Evolutionary conservation across 2,329 filamentous ascomycete species (phyloP), one percentile per base, ranked within the genome.

Genomic region (Aaosphaeria pasadenensis): DNA sequence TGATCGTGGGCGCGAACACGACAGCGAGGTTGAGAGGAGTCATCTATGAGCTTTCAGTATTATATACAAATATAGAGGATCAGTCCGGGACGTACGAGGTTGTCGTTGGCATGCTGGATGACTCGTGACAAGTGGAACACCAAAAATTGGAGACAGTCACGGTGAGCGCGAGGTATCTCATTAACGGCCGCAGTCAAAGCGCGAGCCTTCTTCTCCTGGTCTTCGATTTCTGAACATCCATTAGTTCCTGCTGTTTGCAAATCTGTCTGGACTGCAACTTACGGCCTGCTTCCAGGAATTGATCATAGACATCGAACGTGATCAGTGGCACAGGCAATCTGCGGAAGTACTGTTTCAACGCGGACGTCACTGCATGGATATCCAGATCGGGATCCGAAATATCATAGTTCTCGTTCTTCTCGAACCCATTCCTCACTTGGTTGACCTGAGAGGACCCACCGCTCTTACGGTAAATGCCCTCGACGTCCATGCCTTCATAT

Each of bases 381-480:
- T 99, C 94, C 46, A 97, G 80, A 57, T 90, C 88, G 1, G 90
- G 89, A 61, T 97, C 94, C 3, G 91, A 95, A 49, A 99, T 95
- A 66, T 97, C 92, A 66, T 85, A 94, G 63, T 92, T 89, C 55
- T 88, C 82, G 50, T 83, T 86, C 69, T 85, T 87, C 69, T 96
- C 91, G 67, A 99, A 97, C 9, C 91, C 91, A 57, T 91, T 88
- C 63, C 92, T 89, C 59, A 99, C 89, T 62, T 83, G 79, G 70
- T 95, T 95, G 66, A 96, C 88, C 69, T 95, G 90, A 6, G 89
- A 90, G 61, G 88, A 91, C 57, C 91, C 94, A 48, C 94, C 94
- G 44, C 91, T 96, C 78, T 99, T 99, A 63, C 94, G 86, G 74
- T 99, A 99, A 60, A 99, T 95, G 53, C 94, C 94, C 74, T 97